phyloP scores from a whole-genome alignment of 345 rosid genomes.

The Salix exigua region DNA sequence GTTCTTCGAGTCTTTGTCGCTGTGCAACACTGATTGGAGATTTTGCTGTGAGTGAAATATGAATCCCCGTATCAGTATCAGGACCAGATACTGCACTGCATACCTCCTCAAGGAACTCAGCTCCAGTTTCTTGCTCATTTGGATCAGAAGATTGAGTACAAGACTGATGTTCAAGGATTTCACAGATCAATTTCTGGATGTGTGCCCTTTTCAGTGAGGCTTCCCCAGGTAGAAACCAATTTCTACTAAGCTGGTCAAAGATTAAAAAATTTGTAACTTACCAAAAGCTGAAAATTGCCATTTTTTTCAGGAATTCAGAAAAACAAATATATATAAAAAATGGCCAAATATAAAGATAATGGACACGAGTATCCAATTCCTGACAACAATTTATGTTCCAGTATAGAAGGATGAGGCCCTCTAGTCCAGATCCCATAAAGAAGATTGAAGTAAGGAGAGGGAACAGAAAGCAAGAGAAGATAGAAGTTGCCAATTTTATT shows the following conservation, averaged over 20 bases:
- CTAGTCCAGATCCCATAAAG: neutral
- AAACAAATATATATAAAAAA: too few relatives aligned
- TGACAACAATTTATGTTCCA: neutral
- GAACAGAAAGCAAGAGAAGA: neutral
- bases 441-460: neutral
- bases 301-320: too few relatives aligned
- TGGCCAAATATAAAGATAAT: neutral
- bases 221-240: slow-evolving; percentile 84
- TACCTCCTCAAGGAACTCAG: slow-evolving; percentile 37
- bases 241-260: slow-evolving; percentile 56
- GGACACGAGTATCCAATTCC: neutral
- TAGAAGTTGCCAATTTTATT: too few relatives aligned
- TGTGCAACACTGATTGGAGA: neutral
- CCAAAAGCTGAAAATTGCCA: neutral
- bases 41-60: neutral
- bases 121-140: slow-evolving; percentile 34
- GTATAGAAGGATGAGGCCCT: neutral
- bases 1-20: slow-evolving; percentile 9
- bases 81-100: slow-evolving; percentile 41
- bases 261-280: neutral
- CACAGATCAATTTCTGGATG: slow-evolving; percentile 65
- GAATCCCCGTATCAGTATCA: slow-evolving; percentile 48
- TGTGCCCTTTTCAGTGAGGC: slow-evolving; percentile 80
- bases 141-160: slow-evolving; percentile 33
- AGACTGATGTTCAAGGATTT: slow-evolving; percentile 56